Evolutionary conservation across 805 yeast species (phyloP).

Genomic region (Jamesozyma gamospora): DNA sequence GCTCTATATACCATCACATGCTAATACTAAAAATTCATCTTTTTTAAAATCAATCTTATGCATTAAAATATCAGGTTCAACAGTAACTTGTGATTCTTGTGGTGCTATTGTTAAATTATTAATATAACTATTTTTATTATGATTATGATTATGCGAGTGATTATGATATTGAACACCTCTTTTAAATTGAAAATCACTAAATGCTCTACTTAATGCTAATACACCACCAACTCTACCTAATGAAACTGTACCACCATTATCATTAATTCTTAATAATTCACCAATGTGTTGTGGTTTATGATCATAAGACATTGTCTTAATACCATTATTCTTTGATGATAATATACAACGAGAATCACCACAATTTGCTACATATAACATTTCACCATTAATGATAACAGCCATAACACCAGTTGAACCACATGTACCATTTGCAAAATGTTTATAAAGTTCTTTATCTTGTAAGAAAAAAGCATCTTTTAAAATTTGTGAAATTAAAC

Average conservation of each 20-base stretch:
- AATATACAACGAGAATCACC: slow-evolving; percentile 69
- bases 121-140: slow-evolving; percentile 7
- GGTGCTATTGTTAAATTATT: slow-evolving; percentile 29
- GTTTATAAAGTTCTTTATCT: slow-evolving; percentile 36
- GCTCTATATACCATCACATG: slow-evolving; percentile 85
- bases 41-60: slow-evolving; percentile 35
- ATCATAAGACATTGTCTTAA: slow-evolving; percentile 58
- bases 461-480: slow-evolving; percentile 37
- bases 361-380: slow-evolving; percentile 53
- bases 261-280: slow-evolving; percentile 78
- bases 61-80: slow-evolving; percentile 62
- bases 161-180: slow-evolving; percentile 19
- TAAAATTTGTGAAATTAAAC: slow-evolving; percentile 29
- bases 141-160: neutral
- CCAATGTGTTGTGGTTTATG: slow-evolving; percentile 96
- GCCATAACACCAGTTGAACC: slow-evolving; percentile 47
- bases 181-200: slow-evolving; percentile 61
- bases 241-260: slow-evolving; percentile 92
- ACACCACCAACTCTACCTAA: slow-evolving; percentile 93
- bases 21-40: slow-evolving; percentile 64
- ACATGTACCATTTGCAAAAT: slow-evolving; percentile 32
- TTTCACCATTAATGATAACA: slow-evolving; percentile 34
- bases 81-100: slow-evolving; percentile 71
- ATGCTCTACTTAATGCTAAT: slow-evolving; percentile 85
- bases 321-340: slow-evolving; percentile 39